Base-by-base conservation (phyloP, 495 filamentous ascomycete genomes). In the Penicillium dipodomyicola region DNA sequence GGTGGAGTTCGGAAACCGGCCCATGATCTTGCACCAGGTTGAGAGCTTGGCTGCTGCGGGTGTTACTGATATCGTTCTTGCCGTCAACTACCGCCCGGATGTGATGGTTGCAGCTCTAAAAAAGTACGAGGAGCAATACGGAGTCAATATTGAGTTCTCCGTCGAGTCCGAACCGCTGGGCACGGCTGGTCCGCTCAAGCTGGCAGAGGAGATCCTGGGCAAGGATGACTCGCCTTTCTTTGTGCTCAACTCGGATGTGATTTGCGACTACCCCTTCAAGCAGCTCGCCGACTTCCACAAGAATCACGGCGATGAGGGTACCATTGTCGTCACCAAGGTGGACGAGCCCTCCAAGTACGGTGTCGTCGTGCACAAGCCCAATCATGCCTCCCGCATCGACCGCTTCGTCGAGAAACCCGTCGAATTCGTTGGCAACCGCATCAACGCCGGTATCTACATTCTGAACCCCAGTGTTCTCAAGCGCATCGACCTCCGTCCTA, bases 351-450 rank as follows among this genome's bases (percentile, higher is more conserved):
- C 90, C 60, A 99, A 99, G 77, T 99, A 97, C 73, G 94, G 94
- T 83, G 94, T 99, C 56, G 84, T 99, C 19, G 94, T 99, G 20
- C 94, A 99, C 85, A 96, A 96, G 80, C 93, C 92, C 52, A 87
- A 84, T 77, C 91, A 96, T 73, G 75, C 91, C 33, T 89, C 91
- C 15, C 87, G 90, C 65, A 97, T 99, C 74, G 94, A 99, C 77
- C 90, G 94, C 57, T 99, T 99, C 78, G 94, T 99, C 56, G 94
- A 99, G 82, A 99, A 99, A 80, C 94, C 94, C 37, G 92, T 97
- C 64, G 90, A 99, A 73, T 99, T 97, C 76, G 94, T 99, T 49
- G 94, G 94, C 65, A 99, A 99, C 80, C 89, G 94, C 54, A 99
- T 99, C 83, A 99, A 99, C 66, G 94, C 94, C 64, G 94, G 94